phyloP scores from a whole-genome alignment of 352 stramenopile species.

The Globisporangium camurandrum region DNA sequence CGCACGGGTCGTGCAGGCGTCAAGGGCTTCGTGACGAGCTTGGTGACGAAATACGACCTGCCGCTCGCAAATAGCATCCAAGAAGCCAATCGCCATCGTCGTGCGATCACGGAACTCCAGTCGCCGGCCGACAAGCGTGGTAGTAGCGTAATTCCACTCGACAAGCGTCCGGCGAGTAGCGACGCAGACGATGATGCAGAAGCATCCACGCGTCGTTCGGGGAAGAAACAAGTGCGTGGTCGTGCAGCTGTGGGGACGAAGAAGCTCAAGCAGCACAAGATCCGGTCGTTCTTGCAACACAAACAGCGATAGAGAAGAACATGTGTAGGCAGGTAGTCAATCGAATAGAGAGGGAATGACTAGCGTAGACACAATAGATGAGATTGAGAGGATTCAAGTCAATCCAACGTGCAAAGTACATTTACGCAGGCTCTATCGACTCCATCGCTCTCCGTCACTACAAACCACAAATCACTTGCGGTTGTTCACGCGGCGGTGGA shows the following conservation, averaged over 20 bases:
- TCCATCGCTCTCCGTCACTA: neutral
- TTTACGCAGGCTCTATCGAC: neutral
- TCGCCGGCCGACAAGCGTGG: neutral
- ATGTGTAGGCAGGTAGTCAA: too few relatives aligned
- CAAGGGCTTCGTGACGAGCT: conserved; percentile 54
- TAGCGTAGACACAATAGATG: too few relatives aligned
- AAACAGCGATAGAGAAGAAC: too few relatives aligned
- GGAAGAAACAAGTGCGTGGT: conserved; percentile 13
- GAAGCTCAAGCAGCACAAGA: conserved; percentile 51
- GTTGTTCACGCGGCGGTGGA: conserved; percentile 63
- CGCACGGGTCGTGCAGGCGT: conserved; percentile 57
- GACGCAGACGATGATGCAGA: neutral
- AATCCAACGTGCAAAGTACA: too few relatives aligned
- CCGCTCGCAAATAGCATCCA: conserved; percentile 53
- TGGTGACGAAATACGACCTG: conserved; percentile 71
- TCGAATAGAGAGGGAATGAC: neutral
- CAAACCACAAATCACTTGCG: too few relatives aligned
- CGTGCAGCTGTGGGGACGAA: conserved; percentile 34
- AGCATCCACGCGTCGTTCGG: neutral
- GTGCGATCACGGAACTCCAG: conserved; percentile 48
- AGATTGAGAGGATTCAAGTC: neutral
- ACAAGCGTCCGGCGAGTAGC: conserved; percentile 7
- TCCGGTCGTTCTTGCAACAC: conserved; percentile 22
- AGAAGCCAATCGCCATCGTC: conserved; percentile 51
- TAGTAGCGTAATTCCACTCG: conserved; percentile 10